Conservation (phyloP, 148 eudicot genomes). For the Arctostaphylos glauca region DNA sequence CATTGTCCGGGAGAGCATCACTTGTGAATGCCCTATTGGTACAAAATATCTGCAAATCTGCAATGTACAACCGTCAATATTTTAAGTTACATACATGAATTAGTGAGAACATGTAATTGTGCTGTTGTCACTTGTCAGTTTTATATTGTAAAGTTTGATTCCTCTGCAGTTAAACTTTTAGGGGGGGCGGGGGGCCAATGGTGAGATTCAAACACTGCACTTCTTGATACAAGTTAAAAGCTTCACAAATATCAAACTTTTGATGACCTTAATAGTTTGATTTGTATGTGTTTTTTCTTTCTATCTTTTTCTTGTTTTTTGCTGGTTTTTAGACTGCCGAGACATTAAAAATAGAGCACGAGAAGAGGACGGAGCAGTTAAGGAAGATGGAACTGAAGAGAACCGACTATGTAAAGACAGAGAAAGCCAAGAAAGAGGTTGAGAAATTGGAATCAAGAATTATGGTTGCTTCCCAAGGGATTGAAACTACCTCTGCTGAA, state of each 20-base stretch:
- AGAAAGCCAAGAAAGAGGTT: conserved; percentile 87
- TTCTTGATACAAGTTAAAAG: neutral
- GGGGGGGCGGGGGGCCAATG: neutral
- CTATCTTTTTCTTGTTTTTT: neutral
- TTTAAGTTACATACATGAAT: neutral
- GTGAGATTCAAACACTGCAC: neutral
- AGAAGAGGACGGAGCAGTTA: conserved; percentile 59
- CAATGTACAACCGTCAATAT: neutral
- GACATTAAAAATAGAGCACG: conserved; percentile 74
- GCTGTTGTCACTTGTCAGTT: conserved; percentile 2
- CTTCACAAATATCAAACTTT: neutral
- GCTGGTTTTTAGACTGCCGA: conserved; percentile 62
- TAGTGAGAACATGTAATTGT: neutral
- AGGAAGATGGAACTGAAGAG: conserved; percentile 84
- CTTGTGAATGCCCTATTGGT: neutral
- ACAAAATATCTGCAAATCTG: neutral
- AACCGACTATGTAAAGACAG: conserved; percentile 73
- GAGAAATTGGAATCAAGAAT: conserved; percentile 78
- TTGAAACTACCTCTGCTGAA: conserved; percentile 78
- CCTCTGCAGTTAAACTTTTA: neutral
- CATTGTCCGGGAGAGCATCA: neutral
- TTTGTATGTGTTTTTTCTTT: neutral
- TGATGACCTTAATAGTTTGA: neutral
- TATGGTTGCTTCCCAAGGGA: conserved; percentile 82
- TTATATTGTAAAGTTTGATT: conserved; percentile 6